Evolutionary conservation across 106 monocot genomes (phyloP).

Genomic region (Dendrobium chrysotoxum): DNA sequence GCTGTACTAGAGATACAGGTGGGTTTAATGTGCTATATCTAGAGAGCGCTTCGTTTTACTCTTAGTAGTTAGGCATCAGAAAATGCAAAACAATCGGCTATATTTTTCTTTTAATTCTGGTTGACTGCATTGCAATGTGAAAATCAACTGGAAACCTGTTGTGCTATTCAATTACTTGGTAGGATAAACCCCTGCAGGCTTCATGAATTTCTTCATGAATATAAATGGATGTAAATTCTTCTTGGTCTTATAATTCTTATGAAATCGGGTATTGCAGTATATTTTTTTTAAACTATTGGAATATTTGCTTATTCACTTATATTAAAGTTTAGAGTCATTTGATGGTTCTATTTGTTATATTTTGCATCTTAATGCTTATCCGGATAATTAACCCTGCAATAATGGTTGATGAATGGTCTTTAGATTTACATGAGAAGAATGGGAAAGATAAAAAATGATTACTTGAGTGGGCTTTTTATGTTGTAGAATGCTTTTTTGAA

Average conservation of each 20-base stretch:
- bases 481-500: not conserved
- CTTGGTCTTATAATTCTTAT: not conserved
- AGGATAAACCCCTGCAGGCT: not conserved
- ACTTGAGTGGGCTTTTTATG: not conserved
- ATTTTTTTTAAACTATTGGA: not conserved
- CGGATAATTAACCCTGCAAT: not conserved
- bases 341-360: not conserved
- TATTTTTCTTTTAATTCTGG: not conserved
- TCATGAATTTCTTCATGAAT: not conserved
- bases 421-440: not conserved
- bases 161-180: not conserved
- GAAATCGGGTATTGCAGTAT: not conserved
- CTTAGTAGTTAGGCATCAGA: not conserved
- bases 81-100: not conserved
- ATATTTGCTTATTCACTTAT: not conserved
- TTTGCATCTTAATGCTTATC: not conserved
- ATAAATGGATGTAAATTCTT: not conserved
- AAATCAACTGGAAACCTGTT: not conserved
- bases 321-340: not conserved
- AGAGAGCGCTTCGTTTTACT: not conserved
- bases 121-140: not conserved
- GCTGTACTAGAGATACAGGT: conserved; percentile 98
- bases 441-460: not conserved
- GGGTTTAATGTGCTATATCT: not conserved
- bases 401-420: not conserved